These are phyloP conservation scores for Cerrena zonata DNA, from an alignment of 1,284 basidiomycete genomes.

Conservation along the genomic window DNA sequence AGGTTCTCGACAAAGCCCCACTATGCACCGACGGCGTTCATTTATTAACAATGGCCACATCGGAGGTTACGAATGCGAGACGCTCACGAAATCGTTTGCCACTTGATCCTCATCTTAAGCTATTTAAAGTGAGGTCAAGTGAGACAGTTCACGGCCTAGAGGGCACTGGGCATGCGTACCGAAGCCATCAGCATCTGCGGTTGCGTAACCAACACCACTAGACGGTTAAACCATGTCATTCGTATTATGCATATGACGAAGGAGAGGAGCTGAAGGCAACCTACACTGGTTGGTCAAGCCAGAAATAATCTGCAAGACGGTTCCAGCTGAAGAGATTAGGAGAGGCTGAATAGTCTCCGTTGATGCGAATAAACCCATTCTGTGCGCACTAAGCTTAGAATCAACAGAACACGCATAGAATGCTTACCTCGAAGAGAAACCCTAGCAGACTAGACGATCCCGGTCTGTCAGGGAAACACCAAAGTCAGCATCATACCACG, in stretches of 20 bases:
- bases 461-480: constrained; percentile 37
- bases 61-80: not conserved
- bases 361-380: constrained; percentile 64
- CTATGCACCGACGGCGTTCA: constrained; percentile 9
- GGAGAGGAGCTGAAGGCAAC: no score
- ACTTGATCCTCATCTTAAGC: constrained; percentile 64
- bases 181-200: constrained; percentile 44
- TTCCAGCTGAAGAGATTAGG: constrained; percentile 55
- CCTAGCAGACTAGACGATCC: constrained; percentile 66
- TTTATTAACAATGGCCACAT: not conserved
- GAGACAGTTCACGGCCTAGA: not conserved
- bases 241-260: no score
- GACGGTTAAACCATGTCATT: no score
- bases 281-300: constrained; percentile 67
- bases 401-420: no score
- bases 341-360: constrained; percentile 41
- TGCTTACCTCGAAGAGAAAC: constrained; percentile 56
- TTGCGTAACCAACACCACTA: constrained; percentile 57
- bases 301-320: constrained; percentile 58
- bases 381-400: no score
- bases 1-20: constrained; percentile 24
- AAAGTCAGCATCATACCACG: not conserved
- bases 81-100: constrained; percentile 60
- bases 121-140: no score
- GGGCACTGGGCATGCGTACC: constrained; percentile 2